Base-by-base conservation (phyloP, 2,329 filamentous ascomycete species). In the Hirsutella thompsonii region DNA sequence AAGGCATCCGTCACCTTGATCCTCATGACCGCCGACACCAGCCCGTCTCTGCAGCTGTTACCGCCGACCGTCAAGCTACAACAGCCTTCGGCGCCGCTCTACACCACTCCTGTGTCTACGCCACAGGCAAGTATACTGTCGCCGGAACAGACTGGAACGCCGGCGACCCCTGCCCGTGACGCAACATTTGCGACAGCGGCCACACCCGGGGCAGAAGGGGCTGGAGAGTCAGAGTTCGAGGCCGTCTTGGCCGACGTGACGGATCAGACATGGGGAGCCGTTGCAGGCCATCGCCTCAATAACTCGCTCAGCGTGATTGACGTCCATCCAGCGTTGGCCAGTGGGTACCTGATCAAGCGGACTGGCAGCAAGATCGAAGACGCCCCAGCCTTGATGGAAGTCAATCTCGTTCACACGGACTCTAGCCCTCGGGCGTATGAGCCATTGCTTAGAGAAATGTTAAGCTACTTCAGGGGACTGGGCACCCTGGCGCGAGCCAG, bases 221-320 rank as follows among this genome's bases (percentile, higher is more conserved):
- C 61, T 2, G 55, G 58, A 14, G 70, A 77, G 19, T 45, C 56
- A 8, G 59, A 63, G 4, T 46, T 54, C 5, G 83, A 89, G 43
- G 75, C 81, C 1, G 74, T 81, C 18, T 71, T 93, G 10, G 63
- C 84, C 16, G 84, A 92, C 52, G 60, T 75, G 2, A 79, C 78
- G 1, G 85, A 92, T 51, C 81, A 85, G 47, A 82, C 76, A 1
- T 90, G 82, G 80, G 83, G 80, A 18, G 73, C 83, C 5, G 66
- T 92, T 14, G 69, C 84, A 34, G 70, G 75, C 1, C 81, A 86
- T 54, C 69, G 77, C 13, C 65, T 81, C 14, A 77, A 72, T 56
- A 80, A 75, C 52, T 73, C 76, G 0, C 60, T 66, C 9, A 70
- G 70, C 3, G 61, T 73, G 14, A 61, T 71, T 5, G 74, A 79